Base-by-base conservation (phyloP, 202 grass and related monocot species). In the Saccharum hybrid region DNA sequence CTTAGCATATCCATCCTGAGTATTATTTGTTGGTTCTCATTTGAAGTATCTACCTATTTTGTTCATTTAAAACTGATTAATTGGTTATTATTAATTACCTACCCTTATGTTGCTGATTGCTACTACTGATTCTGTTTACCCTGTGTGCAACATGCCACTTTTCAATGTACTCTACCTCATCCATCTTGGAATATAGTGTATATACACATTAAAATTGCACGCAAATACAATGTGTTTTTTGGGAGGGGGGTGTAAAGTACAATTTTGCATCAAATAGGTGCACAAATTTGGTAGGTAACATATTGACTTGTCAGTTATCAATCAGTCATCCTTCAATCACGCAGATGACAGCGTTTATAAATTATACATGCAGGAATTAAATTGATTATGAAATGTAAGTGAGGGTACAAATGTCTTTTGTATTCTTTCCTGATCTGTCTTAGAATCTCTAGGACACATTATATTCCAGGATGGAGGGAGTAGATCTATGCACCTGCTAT, bases 1-100 rank as follows among this genome's bases (percentile, higher is more conserved):
- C 70, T 7, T 13, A 34, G 16, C 26, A 40, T 71, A 43, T 75
- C 16, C 40, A 51, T 75, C 49, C 48, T 2, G 18, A 81, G 56
- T 37, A 71, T 8, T 81, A 2, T 72, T 62, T 64, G 26, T 72
- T 88, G 7, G 40, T 14, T 62, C 19, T 87, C 42, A 65, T 52
- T 80, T 64, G 5, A 43, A 83, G n/a, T 19, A 66, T 83, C 65
- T 43, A 0, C 19, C 9, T 28, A 71, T 8, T 9, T 19, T 38
- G 54, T 19, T 81, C 41, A 39, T 64, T 36, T 28, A 16, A 46
- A 63, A 51, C 2, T 13, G 21, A 48, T 13, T 48, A 18, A 39
- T 74, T 36, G 23, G 39, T 67, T 8, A 8, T 63, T 83, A 30
- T 57, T 46, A n/a, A 11, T 57, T 4, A 48, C 9, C 3, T 22